Base-by-base conservation (phyloP, 345 rosid species). In the Citrus medica region DNA sequence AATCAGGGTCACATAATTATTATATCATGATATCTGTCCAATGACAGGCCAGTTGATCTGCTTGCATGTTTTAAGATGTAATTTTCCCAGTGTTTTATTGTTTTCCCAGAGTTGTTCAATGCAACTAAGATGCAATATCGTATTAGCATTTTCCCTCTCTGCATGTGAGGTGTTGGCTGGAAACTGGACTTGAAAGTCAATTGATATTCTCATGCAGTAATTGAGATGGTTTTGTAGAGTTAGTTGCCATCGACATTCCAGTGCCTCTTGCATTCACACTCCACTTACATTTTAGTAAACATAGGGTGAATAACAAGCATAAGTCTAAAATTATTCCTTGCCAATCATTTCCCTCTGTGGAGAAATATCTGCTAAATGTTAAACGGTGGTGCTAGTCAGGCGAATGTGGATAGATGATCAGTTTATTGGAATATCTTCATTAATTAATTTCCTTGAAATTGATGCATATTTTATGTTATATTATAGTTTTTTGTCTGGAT, bases 21-120 rank as follows among this genome's bases (percentile, higher is more conserved):
- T 67, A 10, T 46, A 56, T 22, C 64, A 6, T 53, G 75, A 9
- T 55, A 38, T 56, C 32, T 63, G 10, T 62, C 37, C 9, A 75
- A 64, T 65, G 12, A 32, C 35, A 61, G 71, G 32, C 78, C n/a
- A 51, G 33, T 27, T 70, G 7, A 32, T 65, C 42, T 51, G 63
- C 53, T 76, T 64, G 70, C 32, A 42, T n/a, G 62, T 67, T 55
- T 76, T 56, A 16, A 32, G 73, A 56, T 76, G 56, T 4, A 55
- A 28, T 70, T 70, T 51, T 27, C 6, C 76, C 14, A 5, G 37
- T 58, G 74, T 37, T 48, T 17, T 51, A 55, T 58, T 53, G 75
- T n/a, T 35, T 9, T 59, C 6, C 53, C 76, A 12, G 7, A 73
- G 37, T 46, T 46, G 51, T 46, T 46, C 16, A 46, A 13, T 5